Conservation (phyloP, 352 stramenopile species). For the Phytophthora citricola region DNA sequence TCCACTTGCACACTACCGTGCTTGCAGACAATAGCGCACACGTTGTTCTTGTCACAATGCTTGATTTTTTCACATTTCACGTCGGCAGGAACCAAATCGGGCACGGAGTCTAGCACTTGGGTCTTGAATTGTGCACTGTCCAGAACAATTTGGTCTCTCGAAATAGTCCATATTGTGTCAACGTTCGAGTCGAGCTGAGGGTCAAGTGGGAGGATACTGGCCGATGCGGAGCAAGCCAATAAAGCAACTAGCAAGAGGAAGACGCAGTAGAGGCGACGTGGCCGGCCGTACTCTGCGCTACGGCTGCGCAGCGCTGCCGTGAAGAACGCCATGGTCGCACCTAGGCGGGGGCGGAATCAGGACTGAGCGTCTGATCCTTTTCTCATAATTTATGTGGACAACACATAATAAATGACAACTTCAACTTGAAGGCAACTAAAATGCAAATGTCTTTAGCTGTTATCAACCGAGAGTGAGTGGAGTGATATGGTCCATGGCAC, state of each 20-base stretch:
- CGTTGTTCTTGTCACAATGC: conserved; percentile 63
- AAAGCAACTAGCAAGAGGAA: conserved; percentile 9
- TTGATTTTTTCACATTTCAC: conserved; percentile 62
- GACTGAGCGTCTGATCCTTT: conserved; percentile 4
- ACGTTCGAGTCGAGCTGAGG: conserved; percentile 6
- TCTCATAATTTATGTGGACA: conserved; percentile 4
- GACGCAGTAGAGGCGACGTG: neutral
- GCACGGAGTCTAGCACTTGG: conserved; percentile 45
- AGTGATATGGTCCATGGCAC: too few species aligned
- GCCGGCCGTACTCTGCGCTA: neutral
- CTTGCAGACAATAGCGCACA: conserved; percentile 73
- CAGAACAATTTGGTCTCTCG: conserved; percentile 27
- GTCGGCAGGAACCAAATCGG: conserved; percentile 70
- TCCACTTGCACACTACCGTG: conserved; percentile 60
- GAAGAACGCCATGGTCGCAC: conserved; percentile 12
- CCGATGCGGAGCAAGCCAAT: neutral
- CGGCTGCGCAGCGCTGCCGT: neutral
- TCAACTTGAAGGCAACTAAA: conserved; percentile 3
- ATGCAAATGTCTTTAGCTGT: too few species aligned
- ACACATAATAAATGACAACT: neutral
- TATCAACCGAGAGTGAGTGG: too few species aligned
- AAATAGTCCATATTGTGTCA: conserved; percentile 31
- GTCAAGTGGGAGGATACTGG: neutral
- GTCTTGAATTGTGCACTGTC: conserved; percentile 43
- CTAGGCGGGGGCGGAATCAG: conserved; percentile 12